Evolutionary conservation across 306 rosid genomes (phyloP).

Genomic region (Styphnolobium japonicum): DNA sequence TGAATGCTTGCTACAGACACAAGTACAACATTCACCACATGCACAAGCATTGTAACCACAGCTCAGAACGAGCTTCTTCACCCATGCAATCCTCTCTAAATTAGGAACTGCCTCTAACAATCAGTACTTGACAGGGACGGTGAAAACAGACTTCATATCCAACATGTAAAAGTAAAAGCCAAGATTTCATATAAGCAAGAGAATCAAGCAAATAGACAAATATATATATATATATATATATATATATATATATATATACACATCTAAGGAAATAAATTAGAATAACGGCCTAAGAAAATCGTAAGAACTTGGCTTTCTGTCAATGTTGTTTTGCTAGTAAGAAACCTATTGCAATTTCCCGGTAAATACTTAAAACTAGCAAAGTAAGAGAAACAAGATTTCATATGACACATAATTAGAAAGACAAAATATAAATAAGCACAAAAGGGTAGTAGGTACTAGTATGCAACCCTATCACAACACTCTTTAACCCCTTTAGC

Average conservation of each 20-base stretch:
- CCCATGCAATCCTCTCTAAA: background rate
- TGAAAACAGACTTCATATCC: background rate
- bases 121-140: background rate
- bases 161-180: background rate
- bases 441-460: background rate
- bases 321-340: background rate
- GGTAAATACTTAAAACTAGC: background rate
- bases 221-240: too few relatives aligned
- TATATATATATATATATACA: too few relatives aligned
- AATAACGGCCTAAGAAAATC: background rate
- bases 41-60: background rate
- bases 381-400: background rate
- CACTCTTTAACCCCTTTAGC: background rate
- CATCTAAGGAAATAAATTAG: background rate
- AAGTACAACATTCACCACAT: background rate
- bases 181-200: background rate
- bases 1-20: background rate
- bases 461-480: background rate
- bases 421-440: background rate
- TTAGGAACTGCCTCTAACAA: background rate
- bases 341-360: background rate
- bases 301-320: background rate
- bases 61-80: background rate
- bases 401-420: background rate
- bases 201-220: background rate